Conservation (phyloP, 2,329 filamentous ascomycete species). For the Penicillium oxalicum region DNA sequence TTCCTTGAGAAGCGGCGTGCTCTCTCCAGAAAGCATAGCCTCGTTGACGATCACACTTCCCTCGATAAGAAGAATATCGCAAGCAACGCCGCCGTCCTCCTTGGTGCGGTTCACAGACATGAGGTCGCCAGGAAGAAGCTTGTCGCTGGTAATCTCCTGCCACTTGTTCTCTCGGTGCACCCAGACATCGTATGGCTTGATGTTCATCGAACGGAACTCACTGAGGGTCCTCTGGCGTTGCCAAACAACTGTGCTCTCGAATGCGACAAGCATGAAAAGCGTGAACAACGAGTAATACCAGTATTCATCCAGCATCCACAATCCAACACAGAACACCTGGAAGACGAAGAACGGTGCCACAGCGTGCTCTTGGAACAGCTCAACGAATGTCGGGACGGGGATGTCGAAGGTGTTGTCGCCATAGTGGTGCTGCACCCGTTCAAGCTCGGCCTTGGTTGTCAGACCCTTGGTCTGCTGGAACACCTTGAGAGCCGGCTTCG, state of each 20-base stretch:
- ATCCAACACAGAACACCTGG: slow-evolving; percentile 94
- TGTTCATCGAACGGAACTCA: slow-evolving; percentile 98
- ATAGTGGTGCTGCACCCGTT: slow-evolving; percentile 83
- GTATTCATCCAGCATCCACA: slow-evolving; percentile 99
- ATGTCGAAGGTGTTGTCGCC: slow-evolving; percentile 96
- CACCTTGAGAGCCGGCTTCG: slow-evolving; percentile 68
- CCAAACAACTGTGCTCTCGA: slow-evolving; percentile 99
- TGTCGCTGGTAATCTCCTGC: slow-evolving; percentile 83
- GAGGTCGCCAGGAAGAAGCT: slow-evolving; percentile 85
- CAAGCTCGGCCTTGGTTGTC: slow-evolving; percentile 65
- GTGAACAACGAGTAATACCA: slow-evolving; percentile 99
- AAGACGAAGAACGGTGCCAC: slow-evolving; percentile 99
- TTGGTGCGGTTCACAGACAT: slow-evolving; percentile 90
- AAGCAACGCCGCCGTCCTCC: slow-evolving; percentile 93
- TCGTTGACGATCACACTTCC: slow-evolving; percentile 97
- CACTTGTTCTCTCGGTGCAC: slow-evolving; percentile 84
- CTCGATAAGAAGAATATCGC: slow-evolving; percentile 92
- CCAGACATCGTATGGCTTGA: slow-evolving; percentile 94
- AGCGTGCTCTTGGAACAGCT: slow-evolving; percentile 96
- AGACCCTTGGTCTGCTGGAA: slow-evolving; percentile 81
- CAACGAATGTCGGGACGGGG: slow-evolving; percentile 87
- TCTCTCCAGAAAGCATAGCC: slow-evolving; percentile 97
- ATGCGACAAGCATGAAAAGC: slow-evolving; percentile 93
- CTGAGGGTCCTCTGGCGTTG: slow-evolving; percentile 91
- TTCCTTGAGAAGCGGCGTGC: slow-evolving; percentile 92